These are phyloP conservation scores for Alternaria panax DNA, from an alignment of 2,329 filamentous ascomycete genomes.

Conservation along the genomic window DNA sequence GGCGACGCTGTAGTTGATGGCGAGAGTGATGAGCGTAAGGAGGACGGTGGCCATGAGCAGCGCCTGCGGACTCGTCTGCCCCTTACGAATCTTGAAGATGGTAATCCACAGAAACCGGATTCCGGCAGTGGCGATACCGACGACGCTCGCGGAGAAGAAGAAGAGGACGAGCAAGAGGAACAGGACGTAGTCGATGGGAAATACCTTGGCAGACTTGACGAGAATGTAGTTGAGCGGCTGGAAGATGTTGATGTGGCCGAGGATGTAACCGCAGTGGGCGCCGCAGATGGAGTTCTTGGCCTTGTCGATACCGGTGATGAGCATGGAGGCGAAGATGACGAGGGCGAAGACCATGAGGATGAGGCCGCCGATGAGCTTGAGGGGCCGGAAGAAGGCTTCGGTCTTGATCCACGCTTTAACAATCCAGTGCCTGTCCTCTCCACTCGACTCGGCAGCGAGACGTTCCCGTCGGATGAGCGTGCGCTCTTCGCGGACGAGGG, in stretches of 20 bases:
- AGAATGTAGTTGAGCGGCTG: conserved; percentile 94
- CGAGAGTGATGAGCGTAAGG: conserved; percentile 86
- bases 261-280: conserved; percentile 86
- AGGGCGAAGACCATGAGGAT: conserved; percentile 77
- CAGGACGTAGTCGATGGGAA: conserved; percentile 90
- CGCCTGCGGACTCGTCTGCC: conserved; percentile 89
- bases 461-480: conserved; percentile 89
- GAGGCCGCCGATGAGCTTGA: conserved; percentile 87
- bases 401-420: conserved; percentile 80
- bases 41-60: conserved; percentile 90
- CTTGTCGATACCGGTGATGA: conserved; percentile 95
- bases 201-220: conserved; percentile 79
- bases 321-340: conserved; percentile 86
- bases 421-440: conserved; percentile 77
- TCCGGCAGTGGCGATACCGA: conserved; percentile 84
- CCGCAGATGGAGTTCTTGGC: conserved; percentile 95
- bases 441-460: conserved; percentile 80
- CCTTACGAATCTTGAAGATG: conserved; percentile 89
- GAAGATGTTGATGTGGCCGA: conserved; percentile 88
- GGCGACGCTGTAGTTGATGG: conserved; percentile 89
- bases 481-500: conserved; percentile 86
- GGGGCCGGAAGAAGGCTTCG: conserved; percentile 81
- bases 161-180: conserved; percentile 85
- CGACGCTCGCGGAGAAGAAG: conserved; percentile 86
- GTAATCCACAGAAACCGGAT: conserved; percentile 96